Evolutionary conservation across 305 asterid species (phyloP).

Genomic region (Fraxinus sp.): DNA sequence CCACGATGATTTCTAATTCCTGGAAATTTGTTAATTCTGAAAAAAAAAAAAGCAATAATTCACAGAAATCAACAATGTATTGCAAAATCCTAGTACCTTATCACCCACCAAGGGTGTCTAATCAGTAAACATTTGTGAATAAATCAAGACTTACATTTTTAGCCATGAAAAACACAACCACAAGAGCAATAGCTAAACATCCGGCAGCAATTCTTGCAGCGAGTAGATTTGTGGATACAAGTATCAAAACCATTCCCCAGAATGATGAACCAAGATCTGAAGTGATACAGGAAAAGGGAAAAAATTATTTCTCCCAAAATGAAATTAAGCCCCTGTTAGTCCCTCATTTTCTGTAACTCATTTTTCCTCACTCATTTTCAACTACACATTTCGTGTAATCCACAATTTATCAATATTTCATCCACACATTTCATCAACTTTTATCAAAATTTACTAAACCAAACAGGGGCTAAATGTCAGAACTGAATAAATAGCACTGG

Average conservation of each 20-base stretch:
- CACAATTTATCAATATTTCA: neutral
- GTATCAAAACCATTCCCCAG: conserved; percentile 96
- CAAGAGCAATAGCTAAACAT: conserved; percentile 73
- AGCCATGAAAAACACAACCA: conserved; percentile 81
- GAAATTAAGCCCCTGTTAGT: neutral
- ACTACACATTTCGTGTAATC: neutral
- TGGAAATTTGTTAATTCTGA: neutral
- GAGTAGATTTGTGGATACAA: conserved; percentile 82
- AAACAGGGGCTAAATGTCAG: neutral
- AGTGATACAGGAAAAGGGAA: neutral
- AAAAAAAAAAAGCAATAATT: neutral
- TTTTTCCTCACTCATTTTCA: neutral
- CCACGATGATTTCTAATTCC: neutral
- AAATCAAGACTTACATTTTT: conserved; percentile 64
- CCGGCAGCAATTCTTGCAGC: conserved; percentile 88
- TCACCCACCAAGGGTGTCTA: neutral
- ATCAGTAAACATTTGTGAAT: conserved; percentile 7
- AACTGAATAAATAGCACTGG: neutral
- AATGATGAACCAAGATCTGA: conserved; percentile 97
- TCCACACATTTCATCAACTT: neutral
- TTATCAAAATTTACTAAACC: neutral
- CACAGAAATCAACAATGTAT: neutral
- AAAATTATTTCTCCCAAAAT: neutral
- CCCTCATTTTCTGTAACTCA: neutral
- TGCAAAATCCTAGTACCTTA: neutral